Conservation (phyloP, 495 filamentous ascomycete species). For the Neurospora sublineolata region DNA sequence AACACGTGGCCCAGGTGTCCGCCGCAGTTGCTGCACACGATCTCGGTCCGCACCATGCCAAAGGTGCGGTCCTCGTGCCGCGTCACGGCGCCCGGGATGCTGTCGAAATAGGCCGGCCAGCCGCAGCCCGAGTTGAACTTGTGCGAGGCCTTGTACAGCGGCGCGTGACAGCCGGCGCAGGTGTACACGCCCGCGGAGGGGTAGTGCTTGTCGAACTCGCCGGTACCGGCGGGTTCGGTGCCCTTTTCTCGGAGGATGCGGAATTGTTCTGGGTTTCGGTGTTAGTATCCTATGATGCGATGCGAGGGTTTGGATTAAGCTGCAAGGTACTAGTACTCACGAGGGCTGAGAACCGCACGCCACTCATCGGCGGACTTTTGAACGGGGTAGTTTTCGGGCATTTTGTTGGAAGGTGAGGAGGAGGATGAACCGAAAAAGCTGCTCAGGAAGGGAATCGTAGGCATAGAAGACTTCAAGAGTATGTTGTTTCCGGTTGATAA, state of each 20-base stretch:
- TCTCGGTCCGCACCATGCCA: constrained; percentile 85
- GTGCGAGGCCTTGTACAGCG: constrained; percentile 78
- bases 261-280: constrained; percentile 99
- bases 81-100: constrained; percentile 76
- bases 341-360: constrained; percentile 69
- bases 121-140: constrained; percentile 96
- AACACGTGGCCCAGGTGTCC: constrained; percentile 97
- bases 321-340: too few relatives aligned
- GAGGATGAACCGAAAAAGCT: constrained; percentile 55
- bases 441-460: constrained; percentile 64
- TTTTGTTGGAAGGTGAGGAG: constrained; percentile 43
- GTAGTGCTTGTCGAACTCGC: constrained; percentile 79
- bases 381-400: constrained; percentile 57
- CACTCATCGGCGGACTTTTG: constrained; percentile 75
- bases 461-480: constrained; percentile 41
- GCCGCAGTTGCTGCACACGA: constrained; percentile 85
- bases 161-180: constrained; percentile 76
- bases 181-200: constrained; percentile 63
- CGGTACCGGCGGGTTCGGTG: constrained; percentile 69
- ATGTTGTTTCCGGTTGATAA: background rate
- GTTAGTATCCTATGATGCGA: too few relatives aligned
- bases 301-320: too few relatives aligned
- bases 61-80: constrained; percentile 62
- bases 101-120: constrained; percentile 96
- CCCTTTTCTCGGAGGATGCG: constrained; percentile 81